Evolutionary conservation across 345 rosid species (phyloP).

Genomic region (Heritiera fomes): DNA sequence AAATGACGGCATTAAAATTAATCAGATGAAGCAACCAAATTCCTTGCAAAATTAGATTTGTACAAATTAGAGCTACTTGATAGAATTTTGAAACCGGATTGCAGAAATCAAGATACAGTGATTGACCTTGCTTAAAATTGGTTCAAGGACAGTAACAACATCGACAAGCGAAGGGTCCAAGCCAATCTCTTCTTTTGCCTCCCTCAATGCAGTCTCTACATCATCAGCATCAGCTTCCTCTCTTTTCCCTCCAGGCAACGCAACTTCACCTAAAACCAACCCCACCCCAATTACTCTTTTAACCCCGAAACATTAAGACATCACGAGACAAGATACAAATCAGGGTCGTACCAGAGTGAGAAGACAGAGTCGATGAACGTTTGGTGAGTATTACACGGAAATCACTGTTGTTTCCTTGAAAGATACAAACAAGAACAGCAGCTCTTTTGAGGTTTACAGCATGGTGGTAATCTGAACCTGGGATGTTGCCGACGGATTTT

Average conservation of each 20-base stretch:
- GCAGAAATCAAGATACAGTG: background rate
- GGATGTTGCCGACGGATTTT: background rate
- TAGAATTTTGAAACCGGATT: background rate
- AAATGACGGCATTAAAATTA: background rate
- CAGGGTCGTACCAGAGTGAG: slow-evolving; percentile 41
- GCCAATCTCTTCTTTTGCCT: slow-evolving; percentile 68
- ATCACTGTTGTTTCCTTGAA: slow-evolving; percentile 44
- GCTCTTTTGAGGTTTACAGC: slow-evolving; percentile 31
- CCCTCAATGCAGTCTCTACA: slow-evolving; percentile 58
- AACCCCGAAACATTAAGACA: background rate
- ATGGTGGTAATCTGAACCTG: background rate
- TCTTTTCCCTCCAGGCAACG: slow-evolving; percentile 64
- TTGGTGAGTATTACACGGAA: slow-evolving; percentile 55
- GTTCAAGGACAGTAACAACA: slow-evolving; percentile 43
- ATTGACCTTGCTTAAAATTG: slow-evolving; percentile 47
- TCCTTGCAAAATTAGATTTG: background rate
- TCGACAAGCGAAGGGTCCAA: slow-evolving; percentile 58
- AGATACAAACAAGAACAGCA: slow-evolving; percentile 58
- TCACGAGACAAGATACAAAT: background rate
- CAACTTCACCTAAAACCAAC: slow-evolving; percentile 52
- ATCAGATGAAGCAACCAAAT: background rate
- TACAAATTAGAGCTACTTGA: background rate
- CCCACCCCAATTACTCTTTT: background rate
- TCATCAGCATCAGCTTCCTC: slow-evolving; percentile 55
- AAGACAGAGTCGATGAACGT: slow-evolving; percentile 45